A percentile compares a stretch with the other conserved stretches of the same genome.
Evolutionary conservation across 352 stramenopile genomes (phyloP).

Genomic region (Pythium utonaiense): DNA sequence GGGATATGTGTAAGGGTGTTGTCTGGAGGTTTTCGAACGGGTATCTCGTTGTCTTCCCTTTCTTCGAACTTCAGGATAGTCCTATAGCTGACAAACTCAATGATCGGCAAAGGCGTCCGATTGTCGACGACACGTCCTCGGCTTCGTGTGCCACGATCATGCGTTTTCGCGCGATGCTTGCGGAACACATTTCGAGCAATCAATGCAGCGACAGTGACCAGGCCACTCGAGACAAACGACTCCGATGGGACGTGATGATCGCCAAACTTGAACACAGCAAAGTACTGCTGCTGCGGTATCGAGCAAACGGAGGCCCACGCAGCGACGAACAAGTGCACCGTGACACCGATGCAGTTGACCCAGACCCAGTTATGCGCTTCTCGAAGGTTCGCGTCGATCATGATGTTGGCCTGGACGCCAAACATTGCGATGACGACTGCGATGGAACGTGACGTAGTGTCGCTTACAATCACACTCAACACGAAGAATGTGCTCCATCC

Average conservation of each 20-base stretch:
- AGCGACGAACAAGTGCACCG: constrained; percentile 8
- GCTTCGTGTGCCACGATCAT: not conserved
- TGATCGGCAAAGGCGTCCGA: not conserved
- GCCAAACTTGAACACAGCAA: constrained; percentile 12
- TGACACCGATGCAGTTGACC: constrained; percentile 10
- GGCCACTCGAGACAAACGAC: constrained; percentile 14
- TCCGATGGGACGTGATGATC: constrained; percentile 5
- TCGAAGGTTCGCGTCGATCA: constrained; percentile 21
- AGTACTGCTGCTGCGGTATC: constrained; percentile 1
- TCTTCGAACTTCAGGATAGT: not conserved
- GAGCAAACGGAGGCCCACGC: not conserved
- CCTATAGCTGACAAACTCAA: not conserved
- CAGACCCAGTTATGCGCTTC: constrained; percentile 3
- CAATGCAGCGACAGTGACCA: constrained; percentile 13
- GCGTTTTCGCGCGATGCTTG: not conserved
- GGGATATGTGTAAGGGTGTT: no score
- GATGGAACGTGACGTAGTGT: not conserved
- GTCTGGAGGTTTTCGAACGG: no score
- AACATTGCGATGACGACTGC: constrained; percentile 2
- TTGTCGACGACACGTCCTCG: not conserved
- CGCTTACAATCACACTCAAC: not conserved
- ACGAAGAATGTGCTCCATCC: constrained; percentile 4
- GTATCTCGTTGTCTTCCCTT: not conserved
- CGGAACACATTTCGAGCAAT: constrained; percentile 19
- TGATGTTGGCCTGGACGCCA: constrained; percentile 9